Evolutionary conservation across 495 filamentous ascomycete genomes (phyloP), one percentile per base, ranked within the genome.

Genomic region (Xylaria palmicola): DNA sequence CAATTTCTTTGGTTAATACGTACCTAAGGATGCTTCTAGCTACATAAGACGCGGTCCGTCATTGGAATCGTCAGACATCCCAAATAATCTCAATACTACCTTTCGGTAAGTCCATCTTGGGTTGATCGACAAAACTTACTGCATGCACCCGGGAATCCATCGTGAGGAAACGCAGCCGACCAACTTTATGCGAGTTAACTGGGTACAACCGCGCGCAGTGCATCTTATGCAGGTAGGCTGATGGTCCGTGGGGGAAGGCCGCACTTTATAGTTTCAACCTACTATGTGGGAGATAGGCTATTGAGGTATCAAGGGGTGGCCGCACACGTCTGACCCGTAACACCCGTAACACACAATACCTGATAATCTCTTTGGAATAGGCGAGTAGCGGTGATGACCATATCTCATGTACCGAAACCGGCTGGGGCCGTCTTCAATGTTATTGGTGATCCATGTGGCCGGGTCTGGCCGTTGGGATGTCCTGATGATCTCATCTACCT

Each of bases 401-500:
- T 39, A 26, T 27, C 39, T 54, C n/a, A 40, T 37, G 30, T 26
- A 37, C 32, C 24, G 27, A 19, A 29, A 3, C 19, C 32, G 20
- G 52, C 39, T 45, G n/a, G 36, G 34, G n/a, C 10, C n/a, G 15
- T 17, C 19, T 27, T 37, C 17, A 6, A 41, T 48, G 40, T 48
- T 9, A 61, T 61, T 61, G 59, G 59, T 55, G 49, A 55, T 20
- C 53, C 59, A 24, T 44, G 4, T 40, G 27, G 39, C 41, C 34
- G 59, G 59, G 59, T 61, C 59, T 43, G 32, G 50, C 40, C 49
- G 39, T 48, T 61, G 30, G 57, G 19, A 51, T 56, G 39, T 43
- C 39, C 53, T 39, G n/a, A 44, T 56, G 53, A 56, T 56, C 15
- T 40, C 37, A 51, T 51, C 48, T 32, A n/a, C 32, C 47, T 22